Percentiles rank a stretch among this genome's conserved stretches.
These are phyloP conservation scores for Diaporthe sp. DNA, from an alignment of 2,329 filamentous ascomycete genomes.

Conservation along the genomic window DNA sequence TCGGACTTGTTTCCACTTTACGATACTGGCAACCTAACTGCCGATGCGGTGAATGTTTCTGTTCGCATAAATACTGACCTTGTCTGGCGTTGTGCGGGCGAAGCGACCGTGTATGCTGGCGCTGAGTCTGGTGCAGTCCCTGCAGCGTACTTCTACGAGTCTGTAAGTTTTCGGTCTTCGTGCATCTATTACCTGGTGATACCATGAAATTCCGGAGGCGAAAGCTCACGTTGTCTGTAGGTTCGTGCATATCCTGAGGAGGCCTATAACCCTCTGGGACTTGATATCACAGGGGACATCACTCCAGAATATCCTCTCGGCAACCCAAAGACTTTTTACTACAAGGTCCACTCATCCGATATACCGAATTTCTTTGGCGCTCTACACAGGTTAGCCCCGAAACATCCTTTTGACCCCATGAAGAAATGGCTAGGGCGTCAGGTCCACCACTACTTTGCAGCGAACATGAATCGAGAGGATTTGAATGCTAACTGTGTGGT, in stretches of 20 bases:
- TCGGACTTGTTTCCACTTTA: constrained; percentile 5
- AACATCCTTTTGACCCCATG: neutral
- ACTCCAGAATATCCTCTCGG: constrained; percentile 17
- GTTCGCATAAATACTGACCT: constrained; percentile 12
- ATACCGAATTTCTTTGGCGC: constrained; percentile 14
- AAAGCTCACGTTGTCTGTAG: neutral
- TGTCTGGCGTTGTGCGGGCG: constrained; percentile 15
- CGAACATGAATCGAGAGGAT: neutral
- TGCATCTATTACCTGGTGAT: neutral
- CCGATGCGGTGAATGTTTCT: constrained; percentile 16
- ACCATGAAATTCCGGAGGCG: too few species aligned
- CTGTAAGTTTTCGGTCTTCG: neutral
- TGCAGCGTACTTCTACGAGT: constrained; percentile 12
- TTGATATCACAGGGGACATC: constrained; percentile 8
- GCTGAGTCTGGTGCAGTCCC: constrained; percentile 21
- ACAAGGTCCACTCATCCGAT: constrained; percentile 13
- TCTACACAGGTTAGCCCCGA: neutral
- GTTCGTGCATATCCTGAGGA: constrained; percentile 21
- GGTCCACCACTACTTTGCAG: neutral
- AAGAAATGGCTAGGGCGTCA: too few species aligned
- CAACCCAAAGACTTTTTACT: neutral
- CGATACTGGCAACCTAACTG: constrained; percentile 1
- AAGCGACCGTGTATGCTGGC: constrained; percentile 18
- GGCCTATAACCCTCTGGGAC: neutral
- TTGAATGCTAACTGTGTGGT: neutral